Evolutionary conservation across 331 rosid genomes (phyloP).

Genomic region (Prunus yedoensis): DNA sequence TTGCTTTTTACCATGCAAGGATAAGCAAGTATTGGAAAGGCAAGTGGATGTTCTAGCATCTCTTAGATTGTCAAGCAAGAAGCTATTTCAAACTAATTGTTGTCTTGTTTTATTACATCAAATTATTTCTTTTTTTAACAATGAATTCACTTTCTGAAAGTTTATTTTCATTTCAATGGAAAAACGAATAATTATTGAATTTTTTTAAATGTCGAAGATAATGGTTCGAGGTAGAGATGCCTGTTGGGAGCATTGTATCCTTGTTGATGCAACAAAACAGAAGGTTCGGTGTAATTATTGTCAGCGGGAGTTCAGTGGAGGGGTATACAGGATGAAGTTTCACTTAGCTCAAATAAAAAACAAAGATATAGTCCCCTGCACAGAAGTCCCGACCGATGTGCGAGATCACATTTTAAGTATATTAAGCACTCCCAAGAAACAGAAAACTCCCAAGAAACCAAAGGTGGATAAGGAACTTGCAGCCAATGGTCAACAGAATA

Average conservation of each 20-base stretch:
- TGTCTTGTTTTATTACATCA: neutral
- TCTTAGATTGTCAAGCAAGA: neutral
- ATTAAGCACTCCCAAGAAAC: constrained; percentile 60
- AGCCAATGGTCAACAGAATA: constrained; percentile 47
- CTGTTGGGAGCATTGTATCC: constrained; percentile 73
- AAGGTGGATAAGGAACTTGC: constrained; percentile 44
- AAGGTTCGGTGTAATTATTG: constrained; percentile 76
- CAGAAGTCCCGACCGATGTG: constrained; percentile 62
- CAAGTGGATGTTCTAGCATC: neutral
- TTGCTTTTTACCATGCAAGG: neutral
- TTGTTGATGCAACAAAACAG: constrained; percentile 63
- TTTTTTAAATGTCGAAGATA: constrained; percentile 28
- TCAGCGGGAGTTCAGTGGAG: constrained; percentile 72
- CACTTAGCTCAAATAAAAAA: constrained; percentile 79
- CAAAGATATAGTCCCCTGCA: constrained; percentile 71
- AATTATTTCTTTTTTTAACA: neutral
- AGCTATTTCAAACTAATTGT: neutral
- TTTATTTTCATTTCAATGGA: neutral
- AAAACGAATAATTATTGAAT: constrained; percentile 6
- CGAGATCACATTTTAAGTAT: constrained; percentile 57
- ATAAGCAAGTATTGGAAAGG: neutral
- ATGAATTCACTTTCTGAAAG: neutral
- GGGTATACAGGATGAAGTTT: constrained; percentile 82
- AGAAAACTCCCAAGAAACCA: constrained; percentile 55
- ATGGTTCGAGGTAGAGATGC: constrained; percentile 86